phyloP scores from a whole-genome alignment of 352 stramenopile species.

The Pythium guiyangense region DNA sequence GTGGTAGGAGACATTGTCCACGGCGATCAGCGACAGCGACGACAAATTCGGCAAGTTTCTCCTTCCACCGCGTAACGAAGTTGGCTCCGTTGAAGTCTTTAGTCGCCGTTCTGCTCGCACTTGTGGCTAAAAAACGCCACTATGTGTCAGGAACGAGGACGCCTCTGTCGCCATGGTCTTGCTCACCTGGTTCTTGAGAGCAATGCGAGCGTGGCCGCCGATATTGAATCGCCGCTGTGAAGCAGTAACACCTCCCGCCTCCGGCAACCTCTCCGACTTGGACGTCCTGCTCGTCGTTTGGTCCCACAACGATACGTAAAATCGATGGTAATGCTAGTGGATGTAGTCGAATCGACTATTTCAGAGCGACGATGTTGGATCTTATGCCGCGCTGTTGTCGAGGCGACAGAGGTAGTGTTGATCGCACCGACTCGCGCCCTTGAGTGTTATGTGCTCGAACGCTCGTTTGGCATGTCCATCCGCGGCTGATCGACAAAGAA shows the following conservation, averaged over 20 bases:
- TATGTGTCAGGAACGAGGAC: not conserved
- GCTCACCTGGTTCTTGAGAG: not conserved
- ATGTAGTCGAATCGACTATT: conserved; percentile 3
- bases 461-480: not conserved
- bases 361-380: conserved; percentile 1
- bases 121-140: not conserved
- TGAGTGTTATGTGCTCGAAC: not conserved
- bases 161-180: not conserved
- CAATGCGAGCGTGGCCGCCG: not conserved
- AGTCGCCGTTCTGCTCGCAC: conserved; percentile 1
- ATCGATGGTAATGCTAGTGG: conserved; percentile 1
- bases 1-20: conserved; percentile 1
- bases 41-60: conserved; percentile 1
- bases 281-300: conserved; percentile 1
- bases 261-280: not conserved
- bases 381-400: not conserved
- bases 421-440: not conserved
- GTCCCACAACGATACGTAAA: not conserved
- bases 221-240: not conserved
- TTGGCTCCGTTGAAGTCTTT: conserved; percentile 2
- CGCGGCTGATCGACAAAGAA: not conserved
- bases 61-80: not conserved
- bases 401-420: not conserved
- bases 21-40: not conserved
- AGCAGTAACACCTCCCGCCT: not conserved